These are phyloP conservation scores for Ilyonectria mors-panacis DNA, from an alignment of 2,329 filamentous ascomycete genomes.

Conservation along the genomic window DNA sequence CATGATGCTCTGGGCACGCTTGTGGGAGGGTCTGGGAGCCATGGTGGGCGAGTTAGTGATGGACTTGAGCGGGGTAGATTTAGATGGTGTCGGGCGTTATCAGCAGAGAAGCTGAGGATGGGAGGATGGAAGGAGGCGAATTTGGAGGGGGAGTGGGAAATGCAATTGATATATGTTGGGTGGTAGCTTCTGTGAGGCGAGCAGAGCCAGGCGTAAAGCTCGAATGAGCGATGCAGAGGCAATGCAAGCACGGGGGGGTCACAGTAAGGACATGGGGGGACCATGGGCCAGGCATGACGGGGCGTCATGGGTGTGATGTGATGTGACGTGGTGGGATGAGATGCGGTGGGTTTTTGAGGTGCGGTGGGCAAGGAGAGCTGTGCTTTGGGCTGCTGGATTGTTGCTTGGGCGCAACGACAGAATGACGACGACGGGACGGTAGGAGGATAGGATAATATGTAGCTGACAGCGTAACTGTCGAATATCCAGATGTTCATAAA, in stretches of 20 bases:
- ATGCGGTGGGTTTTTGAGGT: constrained; percentile 43
- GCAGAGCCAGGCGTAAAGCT: constrained; percentile 26
- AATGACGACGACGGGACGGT: neutral
- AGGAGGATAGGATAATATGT: neutral
- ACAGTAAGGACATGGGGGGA: constrained; percentile 29
- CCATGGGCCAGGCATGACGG: constrained; percentile 35
- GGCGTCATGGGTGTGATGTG: constrained; percentile 47
- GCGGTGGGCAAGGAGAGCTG: constrained; percentile 38
- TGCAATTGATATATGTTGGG: constrained; percentile 42
- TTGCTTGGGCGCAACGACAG: neutral
- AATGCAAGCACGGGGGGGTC: constrained; percentile 44
- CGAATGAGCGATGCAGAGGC: constrained; percentile 23
- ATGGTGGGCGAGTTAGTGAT: constrained; percentile 49
- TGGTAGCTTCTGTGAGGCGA: constrained; percentile 10
- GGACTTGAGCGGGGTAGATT: constrained; percentile 24
- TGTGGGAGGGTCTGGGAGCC: constrained; percentile 51
- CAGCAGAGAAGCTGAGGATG: constrained; percentile 41
- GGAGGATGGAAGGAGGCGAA: constrained; percentile 31
- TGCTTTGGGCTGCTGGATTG: constrained; percentile 5
- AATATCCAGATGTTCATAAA: constrained; percentile 1
- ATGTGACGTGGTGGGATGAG: constrained; percentile 49
- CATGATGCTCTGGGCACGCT: constrained; percentile 61
- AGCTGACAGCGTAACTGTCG: neutral
- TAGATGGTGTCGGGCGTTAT: constrained; percentile 33
- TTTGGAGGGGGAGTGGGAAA: constrained; percentile 25